These are phyloP conservation scores for Paramecium octaurelia DNA, from an alignment of 73 alveolate genomes.

Conservation along the genomic window DNA sequence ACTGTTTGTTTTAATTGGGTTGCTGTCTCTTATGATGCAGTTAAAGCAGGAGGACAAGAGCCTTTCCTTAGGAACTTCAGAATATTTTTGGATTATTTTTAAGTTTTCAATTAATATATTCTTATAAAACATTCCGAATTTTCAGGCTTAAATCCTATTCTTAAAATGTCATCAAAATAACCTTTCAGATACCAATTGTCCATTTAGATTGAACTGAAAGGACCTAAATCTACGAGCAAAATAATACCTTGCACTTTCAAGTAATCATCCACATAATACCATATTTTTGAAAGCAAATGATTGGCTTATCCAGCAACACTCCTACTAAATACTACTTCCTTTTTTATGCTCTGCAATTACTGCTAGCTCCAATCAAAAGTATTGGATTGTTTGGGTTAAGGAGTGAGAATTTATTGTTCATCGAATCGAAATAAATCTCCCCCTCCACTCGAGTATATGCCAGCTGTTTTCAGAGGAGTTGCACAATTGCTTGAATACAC, in stretches of 20 bases:
- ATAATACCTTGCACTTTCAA: background rate
- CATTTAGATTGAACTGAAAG: slow-evolving; percentile 1
- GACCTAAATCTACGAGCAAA: background rate
- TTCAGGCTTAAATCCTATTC: background rate
- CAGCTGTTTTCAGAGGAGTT: slow-evolving; percentile 48
- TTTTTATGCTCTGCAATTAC: background rate
- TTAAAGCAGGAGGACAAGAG: background rate
- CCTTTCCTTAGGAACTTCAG: background rate
- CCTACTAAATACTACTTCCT: background rate
- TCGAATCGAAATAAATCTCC: slow-evolving; percentile 26
- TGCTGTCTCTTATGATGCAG: background rate
- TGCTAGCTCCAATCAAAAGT: slow-evolving; percentile 3
- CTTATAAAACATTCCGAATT: background rate
- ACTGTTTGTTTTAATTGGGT: background rate
- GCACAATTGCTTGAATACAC: slow-evolving; percentile 9
- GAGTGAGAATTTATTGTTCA: slow-evolving; percentile 15
- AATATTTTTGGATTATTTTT: background rate
- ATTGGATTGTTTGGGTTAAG: background rate
- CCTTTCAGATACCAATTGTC: slow-evolving; percentile 49
- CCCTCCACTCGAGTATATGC: background rate
- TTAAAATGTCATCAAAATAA: background rate
- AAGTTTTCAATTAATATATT: slow-evolving; percentile 15
- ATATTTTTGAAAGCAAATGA: background rate
- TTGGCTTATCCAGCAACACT: background rate
- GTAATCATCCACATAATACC: slow-evolving; percentile 46